Base-by-base conservation (phyloP, 2,329 filamentous ascomycete genomes). In the Aurifilum marmelostoma region DNA sequence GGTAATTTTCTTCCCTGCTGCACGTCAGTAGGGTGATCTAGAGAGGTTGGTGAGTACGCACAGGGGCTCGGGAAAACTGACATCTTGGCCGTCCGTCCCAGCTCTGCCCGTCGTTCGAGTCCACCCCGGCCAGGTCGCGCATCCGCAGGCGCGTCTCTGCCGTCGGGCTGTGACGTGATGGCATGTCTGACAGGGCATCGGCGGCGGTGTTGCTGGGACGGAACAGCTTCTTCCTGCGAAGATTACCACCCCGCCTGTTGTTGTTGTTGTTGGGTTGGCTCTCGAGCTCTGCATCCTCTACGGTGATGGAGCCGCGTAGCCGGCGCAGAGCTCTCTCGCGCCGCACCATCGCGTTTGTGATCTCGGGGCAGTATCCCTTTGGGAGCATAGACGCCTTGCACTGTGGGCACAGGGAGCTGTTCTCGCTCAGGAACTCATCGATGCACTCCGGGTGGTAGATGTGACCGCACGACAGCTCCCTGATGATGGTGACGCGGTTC, bases 391-490 rank as follows among this genome's bases (percentile, higher is more conserved):
- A 92, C 71, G 90, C 88, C 78, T 97, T 97, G 83, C 96, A 99
- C 74, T 97, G 83, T 0, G 96, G 95, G 75, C 96, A 99, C 1
- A 97, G 84, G 24, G 92, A 97, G 76, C 92, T 97, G 76, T 91
- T 91, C 67, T 89, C 85, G 58, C 86, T 84, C 16, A 98, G 83
- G 75, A 96, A 97, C 29, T 90, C 87, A 76, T 98, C 94, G 72
- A 98, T 94, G 76, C 96, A 99, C 72, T 92, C 91, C 0, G 92
- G 91, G 73, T 99, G 95, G 79, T 94, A 99, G 68, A 98, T 95
- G 77, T 99, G 96, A 0, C 91, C 89, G 74, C 96, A 99, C 0
- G 93, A 89, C 2, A 98, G 83, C 79, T 97, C 92, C 67, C 94
- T 91, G 67, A 98, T 94, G 27, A 89, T 87, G 0, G 92, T 91